Evolutionary conservation across 2,329 filamentous ascomycete species (phyloP).

Genomic region (Diaporthe sp.): DNA sequence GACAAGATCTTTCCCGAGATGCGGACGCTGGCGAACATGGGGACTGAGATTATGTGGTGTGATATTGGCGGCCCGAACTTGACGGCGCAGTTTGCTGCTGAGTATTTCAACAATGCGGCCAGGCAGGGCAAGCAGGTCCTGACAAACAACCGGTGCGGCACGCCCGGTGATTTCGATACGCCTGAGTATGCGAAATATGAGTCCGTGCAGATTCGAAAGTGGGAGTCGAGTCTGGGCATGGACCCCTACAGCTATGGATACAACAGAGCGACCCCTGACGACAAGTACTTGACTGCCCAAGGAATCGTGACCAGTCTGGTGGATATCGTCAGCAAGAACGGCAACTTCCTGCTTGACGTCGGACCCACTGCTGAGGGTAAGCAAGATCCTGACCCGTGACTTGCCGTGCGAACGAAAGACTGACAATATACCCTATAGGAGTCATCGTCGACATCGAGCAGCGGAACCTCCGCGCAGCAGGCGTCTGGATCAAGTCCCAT

Average conservation of each 20-base stretch:
- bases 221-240: conserved; percentile 42
- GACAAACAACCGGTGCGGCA: conserved; percentile 38
- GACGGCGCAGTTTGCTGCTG: conserved; percentile 55
- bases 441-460: conserved; percentile 42
- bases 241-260: conserved; percentile 42
- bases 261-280: conserved; percentile 40
- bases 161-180: conserved; percentile 40
- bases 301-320: conserved; percentile 44
- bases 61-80: conserved; percentile 58
- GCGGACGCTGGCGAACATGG: conserved; percentile 55
- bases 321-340: conserved; percentile 48
- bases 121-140: conserved; percentile 34
- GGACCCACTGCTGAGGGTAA: conserved; percentile 42
- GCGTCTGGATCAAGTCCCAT: conserved; percentile 66
- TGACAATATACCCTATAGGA: not conserved
- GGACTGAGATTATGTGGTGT: conserved; percentile 61
- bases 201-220: conserved; percentile 39
- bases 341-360: conserved; percentile 47
- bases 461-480: conserved; percentile 61
- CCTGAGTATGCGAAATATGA: conserved; percentile 41
- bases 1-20: conserved; percentile 59
- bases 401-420: not conserved
- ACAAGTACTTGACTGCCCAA: conserved; percentile 43
- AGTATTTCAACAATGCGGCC: conserved; percentile 56
- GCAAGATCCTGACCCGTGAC: not conserved